Conservation (phyloP, 306 rosid genomes). For the Delonix regia region DNA sequence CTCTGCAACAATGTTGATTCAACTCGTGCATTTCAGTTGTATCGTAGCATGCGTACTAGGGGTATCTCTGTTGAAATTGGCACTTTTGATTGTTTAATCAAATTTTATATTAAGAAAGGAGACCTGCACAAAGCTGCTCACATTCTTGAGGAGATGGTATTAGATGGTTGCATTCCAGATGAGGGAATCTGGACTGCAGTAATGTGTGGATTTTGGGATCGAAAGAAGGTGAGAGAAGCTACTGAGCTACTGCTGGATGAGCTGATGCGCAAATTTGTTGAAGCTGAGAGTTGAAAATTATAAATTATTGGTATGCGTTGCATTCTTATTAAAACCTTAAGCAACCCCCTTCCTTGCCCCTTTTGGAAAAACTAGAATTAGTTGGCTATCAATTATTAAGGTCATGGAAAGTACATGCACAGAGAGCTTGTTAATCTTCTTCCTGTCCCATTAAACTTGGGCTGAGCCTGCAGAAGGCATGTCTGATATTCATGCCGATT, state of each 20-base stretch:
- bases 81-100: slow-evolving; percentile 60
- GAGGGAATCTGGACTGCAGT: slow-evolving; percentile 68
- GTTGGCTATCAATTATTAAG: not conserved
- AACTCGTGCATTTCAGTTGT: slow-evolving; percentile 73
- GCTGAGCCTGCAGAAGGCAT: slow-evolving; percentile 13
- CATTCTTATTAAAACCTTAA: slow-evolving; percentile 25
- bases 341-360: slow-evolving; percentile 6
- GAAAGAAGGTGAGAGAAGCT: slow-evolving; percentile 69
- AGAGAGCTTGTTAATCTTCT: slow-evolving; percentile 1
- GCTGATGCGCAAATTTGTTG: slow-evolving; percentile 50
- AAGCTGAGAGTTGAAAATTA: slow-evolving; percentile 41
- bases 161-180: slow-evolving; percentile 74
- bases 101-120: slow-evolving; percentile 64
- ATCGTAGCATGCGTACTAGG: slow-evolving; percentile 78
- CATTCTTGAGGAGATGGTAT: slow-evolving; percentile 79
- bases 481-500: not conserved
- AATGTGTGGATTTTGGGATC: slow-evolving; percentile 67
- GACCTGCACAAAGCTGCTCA: slow-evolving; percentile 70
- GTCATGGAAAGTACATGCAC: not conserved
- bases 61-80: slow-evolving; percentile 58
- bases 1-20: slow-evolving; percentile 54
- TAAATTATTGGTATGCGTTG: slow-evolving; percentile 1
- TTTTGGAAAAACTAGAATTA: not conserved
- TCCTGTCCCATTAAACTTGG: slow-evolving; percentile 4
- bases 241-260: slow-evolving; percentile 57